Percentiles rank a stretch among this genome's conserved stretches.
phyloP scores from a whole-genome alignment of 345 rosid genomes.

The Erodium maritimum region DNA sequence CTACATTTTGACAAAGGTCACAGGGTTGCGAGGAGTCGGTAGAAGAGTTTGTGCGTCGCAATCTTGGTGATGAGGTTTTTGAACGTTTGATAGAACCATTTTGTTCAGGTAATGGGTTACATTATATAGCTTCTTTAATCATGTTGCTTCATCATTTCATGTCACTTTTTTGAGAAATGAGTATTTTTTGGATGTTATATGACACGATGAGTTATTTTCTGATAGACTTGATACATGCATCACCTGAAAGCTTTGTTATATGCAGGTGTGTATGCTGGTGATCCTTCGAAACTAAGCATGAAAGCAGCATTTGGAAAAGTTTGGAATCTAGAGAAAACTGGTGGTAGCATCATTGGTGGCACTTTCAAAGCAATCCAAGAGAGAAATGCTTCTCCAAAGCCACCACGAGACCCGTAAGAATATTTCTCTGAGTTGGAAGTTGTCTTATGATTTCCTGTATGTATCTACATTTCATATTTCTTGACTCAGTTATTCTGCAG shows the following conservation, averaged over 20 bases:
- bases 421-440: neutral
- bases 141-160: too few species aligned
- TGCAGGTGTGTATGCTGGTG: constrained; percentile 87
- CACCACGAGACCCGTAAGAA: constrained; percentile 69
- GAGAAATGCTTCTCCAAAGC: constrained; percentile 49
- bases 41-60: constrained; percentile 91
- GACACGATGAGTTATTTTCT: too few species aligned
- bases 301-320: constrained; percentile 95
- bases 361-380: constrained; percentile 68
- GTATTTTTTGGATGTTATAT: too few species aligned
- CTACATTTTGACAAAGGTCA: constrained; percentile 51
- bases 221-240: constrained; percentile 1
- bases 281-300: constrained; percentile 86
- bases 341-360: constrained; percentile 82
- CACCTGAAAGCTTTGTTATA: too few species aligned
- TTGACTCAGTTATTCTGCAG: constrained; percentile 19
- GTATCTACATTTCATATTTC: too few species aligned
- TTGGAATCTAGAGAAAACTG: constrained; percentile 84
- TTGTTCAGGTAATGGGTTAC: constrained; percentile 56
- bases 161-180: too few species aligned
- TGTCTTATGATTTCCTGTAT: too few species aligned
- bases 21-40: constrained; percentile 95
- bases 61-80: constrained; percentile 85
- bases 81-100: constrained; percentile 91
- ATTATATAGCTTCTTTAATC: neutral